phyloP scores from a whole-genome alignment of 257 asterid species.

The Scutellaria galericulata region DNA sequence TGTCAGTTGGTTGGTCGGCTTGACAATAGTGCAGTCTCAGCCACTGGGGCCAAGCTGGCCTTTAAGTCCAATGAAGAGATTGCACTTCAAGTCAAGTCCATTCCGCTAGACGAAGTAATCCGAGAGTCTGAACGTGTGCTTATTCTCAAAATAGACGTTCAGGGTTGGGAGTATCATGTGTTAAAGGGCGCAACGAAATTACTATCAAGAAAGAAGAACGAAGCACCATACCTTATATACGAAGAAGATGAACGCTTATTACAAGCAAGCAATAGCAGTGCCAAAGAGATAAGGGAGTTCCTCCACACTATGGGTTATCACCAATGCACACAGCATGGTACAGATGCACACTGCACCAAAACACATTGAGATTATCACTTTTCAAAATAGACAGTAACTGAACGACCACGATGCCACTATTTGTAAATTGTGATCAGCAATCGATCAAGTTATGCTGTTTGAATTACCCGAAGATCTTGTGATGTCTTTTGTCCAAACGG shows the following conservation, averaged over 20 bases:
- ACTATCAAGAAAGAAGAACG: slow-evolving; percentile 78
- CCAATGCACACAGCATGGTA: slow-evolving; percentile 74
- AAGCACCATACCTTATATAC: slow-evolving; percentile 92
- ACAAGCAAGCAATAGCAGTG: slow-evolving; percentile 91
- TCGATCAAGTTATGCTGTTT: not conserved
- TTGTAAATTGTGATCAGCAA: not conserved
- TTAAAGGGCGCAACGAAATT: slow-evolving; percentile 85
- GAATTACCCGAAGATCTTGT: slow-evolving; percentile 1
- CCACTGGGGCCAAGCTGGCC: slow-evolving; percentile 91
- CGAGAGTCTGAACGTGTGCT: slow-evolving; percentile 70
- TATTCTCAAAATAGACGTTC: slow-evolving; percentile 90
- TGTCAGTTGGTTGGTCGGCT: slow-evolving; percentile 91
- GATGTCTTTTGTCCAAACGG: slow-evolving; percentile 12
- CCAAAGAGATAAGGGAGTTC: slow-evolving; percentile 76
- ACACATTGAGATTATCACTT: slow-evolving; percentile 46
- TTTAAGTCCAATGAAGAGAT: slow-evolving; percentile 93
- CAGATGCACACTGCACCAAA: slow-evolving; percentile 97
- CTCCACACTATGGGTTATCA: slow-evolving; percentile 72
- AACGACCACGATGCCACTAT: slow-evolving; percentile 20
- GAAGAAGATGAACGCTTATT: slow-evolving; percentile 95
- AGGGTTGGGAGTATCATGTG: slow-evolving; percentile 99
- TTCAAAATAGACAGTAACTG: slow-evolving; percentile 19
- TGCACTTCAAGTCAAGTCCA: slow-evolving; percentile 74
- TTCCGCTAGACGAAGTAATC: slow-evolving; percentile 80
- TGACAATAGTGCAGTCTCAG: slow-evolving; percentile 97